A percentile compares a stretch with the other conserved stretches of the same genome.
Evolutionary conservation across 805 yeast species (phyloP).

Genomic region (Myxozyma udenii): DNA sequence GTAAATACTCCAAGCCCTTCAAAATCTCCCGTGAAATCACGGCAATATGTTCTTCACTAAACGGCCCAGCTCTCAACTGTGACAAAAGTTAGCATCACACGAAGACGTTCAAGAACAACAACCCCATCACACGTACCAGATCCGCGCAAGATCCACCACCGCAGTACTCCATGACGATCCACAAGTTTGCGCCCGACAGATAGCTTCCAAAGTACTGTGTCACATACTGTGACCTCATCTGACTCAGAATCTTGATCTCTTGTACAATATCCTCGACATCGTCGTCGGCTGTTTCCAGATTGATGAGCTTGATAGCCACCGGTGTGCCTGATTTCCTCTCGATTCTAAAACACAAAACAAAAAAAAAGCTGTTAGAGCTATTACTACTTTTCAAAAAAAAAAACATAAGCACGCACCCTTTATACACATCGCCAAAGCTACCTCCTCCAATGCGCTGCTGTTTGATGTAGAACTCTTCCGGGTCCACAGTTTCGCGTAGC

Average conservation of each 20-base stretch:
- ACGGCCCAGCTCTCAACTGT: constrained; percentile 48
- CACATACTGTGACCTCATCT: constrained; percentile 61
- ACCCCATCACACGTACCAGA: constrained; percentile 38
- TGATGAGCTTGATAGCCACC: constrained; percentile 85
- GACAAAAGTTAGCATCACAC: not conserved
- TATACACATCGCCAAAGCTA: constrained; percentile 82
- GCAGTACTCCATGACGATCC: constrained; percentile 93
- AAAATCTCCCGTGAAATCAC: constrained; percentile 62
- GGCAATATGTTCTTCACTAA: constrained; percentile 60
- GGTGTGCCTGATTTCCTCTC: constrained; percentile 41
- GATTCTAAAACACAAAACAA: constrained; percentile 9
- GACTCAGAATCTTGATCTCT: constrained; percentile 74
- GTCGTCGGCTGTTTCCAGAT: constrained; percentile 74
- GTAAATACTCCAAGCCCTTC: constrained; percentile 72
- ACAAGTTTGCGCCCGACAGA: constrained; percentile 63
- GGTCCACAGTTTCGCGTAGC: constrained; percentile 3
- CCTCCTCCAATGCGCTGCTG: constrained; percentile 70
- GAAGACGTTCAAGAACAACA: constrained; percentile 1
- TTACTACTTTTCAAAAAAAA: not conserved
- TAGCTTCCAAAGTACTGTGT: constrained; percentile 66
- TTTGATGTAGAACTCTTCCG: constrained; percentile 23
- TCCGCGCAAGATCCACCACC: constrained; percentile 92
- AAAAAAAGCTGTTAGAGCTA: not conserved
- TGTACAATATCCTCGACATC: constrained; percentile 67
- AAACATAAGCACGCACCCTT: constrained; percentile 43